A percentile compares a stretch with the other conserved stretches of the same genome.
Evolutionary conservation across 768 basidiomycete species (phyloP).

Genomic region (Obba rivulosa): DNA sequence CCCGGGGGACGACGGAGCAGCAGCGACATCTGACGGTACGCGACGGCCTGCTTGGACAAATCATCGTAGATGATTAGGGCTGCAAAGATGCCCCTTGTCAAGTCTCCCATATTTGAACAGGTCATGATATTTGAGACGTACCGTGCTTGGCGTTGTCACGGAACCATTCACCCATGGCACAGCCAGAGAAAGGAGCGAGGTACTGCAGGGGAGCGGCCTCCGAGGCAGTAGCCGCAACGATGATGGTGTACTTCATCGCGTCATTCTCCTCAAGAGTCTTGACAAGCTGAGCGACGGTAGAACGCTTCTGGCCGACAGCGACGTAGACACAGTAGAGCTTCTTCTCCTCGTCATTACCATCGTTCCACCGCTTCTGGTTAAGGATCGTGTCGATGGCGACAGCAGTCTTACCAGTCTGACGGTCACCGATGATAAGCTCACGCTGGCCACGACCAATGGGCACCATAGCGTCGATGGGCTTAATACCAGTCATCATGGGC

Average conservation of each 20-base stretch:
- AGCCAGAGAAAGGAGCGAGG: conserved; percentile 99
- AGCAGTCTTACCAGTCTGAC: conserved; percentile 99
- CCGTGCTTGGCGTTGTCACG: conserved; percentile 99
- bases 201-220: conserved; percentile 99
- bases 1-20: conserved; percentile 99
- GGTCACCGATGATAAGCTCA: conserved; percentile 99
- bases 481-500: conserved; percentile 99
- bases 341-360: conserved; percentile 93
- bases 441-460: conserved; percentile 99
- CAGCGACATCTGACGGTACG: conserved; percentile 99
- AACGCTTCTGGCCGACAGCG: conserved; percentile 98
- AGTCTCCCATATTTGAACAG: not conserved
- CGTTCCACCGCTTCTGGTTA: conserved; percentile 99
- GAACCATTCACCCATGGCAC: conserved; percentile 99
- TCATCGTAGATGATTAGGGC: conserved; percentile 99
- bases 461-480: conserved; percentile 99
- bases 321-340: conserved; percentile 99
- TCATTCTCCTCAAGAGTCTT: conserved; percentile 99
- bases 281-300: conserved; percentile 98
- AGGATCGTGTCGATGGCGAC: conserved; percentile 99
- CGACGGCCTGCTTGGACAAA: conserved; percentile 99
- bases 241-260: conserved; percentile 99
- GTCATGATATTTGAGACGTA: conserved; percentile 28
- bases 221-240: conserved; percentile 98
- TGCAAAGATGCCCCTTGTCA: conserved; percentile 20